Conservation (phyloP, 169 alveolate species). For the Plasmodium falciparum region DNA sequence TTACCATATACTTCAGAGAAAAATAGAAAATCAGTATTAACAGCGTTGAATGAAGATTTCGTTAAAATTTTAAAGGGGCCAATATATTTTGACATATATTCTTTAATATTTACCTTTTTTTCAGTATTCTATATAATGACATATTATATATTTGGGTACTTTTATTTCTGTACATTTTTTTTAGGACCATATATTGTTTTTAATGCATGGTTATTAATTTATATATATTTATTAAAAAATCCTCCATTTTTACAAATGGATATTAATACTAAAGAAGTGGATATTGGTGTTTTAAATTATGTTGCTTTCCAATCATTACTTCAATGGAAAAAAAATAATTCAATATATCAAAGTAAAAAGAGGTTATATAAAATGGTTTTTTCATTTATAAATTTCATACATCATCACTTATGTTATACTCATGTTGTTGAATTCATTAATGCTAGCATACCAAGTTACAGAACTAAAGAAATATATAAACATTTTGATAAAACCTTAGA, state of each 20-base stretch:
- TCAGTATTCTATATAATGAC: constrained; percentile 40
- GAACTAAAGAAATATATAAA: constrained; percentile 73
- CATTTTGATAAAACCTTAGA: constrained; percentile 74
- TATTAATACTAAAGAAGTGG: constrained; percentile 55
- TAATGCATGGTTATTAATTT: constrained; percentile 59
- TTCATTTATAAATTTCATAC: constrained; percentile 65
- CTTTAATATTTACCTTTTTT: constrained; percentile 45
- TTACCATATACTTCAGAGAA: constrained; percentile 67
- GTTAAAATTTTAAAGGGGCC: constrained; percentile 70
- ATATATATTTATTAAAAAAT: constrained; percentile 54
- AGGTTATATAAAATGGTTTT: constrained; percentile 58
- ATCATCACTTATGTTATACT: constrained; percentile 72
- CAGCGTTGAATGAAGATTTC: constrained; percentile 64
- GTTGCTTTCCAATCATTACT: constrained; percentile 63
- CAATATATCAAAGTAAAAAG: constrained; percentile 69
- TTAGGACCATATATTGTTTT: constrained; percentile 63
- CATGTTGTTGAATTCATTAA: constrained; percentile 72
- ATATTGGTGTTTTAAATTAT: constrained; percentile 71
- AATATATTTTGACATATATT: constrained; percentile 59
- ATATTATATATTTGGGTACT: constrained; percentile 42
- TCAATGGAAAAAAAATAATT: constrained; percentile 73
- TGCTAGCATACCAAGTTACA: constrained; percentile 65
- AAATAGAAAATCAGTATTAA: constrained; percentile 37
- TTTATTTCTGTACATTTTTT: constrained; percentile 51
- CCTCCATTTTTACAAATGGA: constrained; percentile 52